Percentiles rank a stretch among this genome's conserved stretches.
Evolutionary conservation across 352 stramenopile genomes (phyloP).

Genomic region (Pythium volutum): DNA sequence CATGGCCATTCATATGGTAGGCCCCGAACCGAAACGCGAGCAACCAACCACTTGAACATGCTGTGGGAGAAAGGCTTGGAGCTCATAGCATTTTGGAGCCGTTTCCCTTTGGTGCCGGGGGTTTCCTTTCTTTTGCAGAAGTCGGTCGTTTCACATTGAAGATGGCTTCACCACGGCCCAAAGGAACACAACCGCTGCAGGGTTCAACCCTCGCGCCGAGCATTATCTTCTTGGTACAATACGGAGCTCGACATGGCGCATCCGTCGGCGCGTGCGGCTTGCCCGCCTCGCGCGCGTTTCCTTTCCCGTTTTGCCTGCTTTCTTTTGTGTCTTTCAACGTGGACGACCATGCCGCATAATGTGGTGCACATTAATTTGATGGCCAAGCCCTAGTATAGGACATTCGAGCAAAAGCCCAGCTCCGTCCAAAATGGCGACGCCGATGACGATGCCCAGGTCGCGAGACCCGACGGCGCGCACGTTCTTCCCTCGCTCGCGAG

Average conservation of each 20-base stretch:
- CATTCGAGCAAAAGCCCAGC: background rate
- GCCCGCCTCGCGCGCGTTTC: background rate
- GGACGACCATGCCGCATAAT: background rate
- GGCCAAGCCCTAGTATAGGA: background rate
- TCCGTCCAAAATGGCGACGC: background rate
- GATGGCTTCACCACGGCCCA: background rate
- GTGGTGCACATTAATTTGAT: background rate
- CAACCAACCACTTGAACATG: background rate
- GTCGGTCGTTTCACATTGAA: background rate
- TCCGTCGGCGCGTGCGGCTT: no score
- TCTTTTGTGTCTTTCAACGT: background rate
- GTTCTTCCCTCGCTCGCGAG: slow-evolving; percentile 7
- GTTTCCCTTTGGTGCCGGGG: background rate
- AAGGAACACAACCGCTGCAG: background rate
- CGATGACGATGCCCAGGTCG: background rate
- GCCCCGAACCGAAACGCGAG: background rate
- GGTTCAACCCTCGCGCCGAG: background rate
- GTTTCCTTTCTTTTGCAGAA: background rate
- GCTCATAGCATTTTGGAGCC: background rate
- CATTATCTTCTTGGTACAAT: no score
- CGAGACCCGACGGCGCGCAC: background rate
- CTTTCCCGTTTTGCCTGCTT: background rate
- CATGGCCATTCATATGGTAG: background rate
- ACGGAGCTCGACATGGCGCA: no score
- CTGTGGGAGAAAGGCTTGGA: background rate